Percentiles rank a stretch among this genome's conserved stretches.
Evolutionary conservation across 129 eudicot genomes (phyloP).

Genomic region (Gnaphalium uliginosum): DNA sequence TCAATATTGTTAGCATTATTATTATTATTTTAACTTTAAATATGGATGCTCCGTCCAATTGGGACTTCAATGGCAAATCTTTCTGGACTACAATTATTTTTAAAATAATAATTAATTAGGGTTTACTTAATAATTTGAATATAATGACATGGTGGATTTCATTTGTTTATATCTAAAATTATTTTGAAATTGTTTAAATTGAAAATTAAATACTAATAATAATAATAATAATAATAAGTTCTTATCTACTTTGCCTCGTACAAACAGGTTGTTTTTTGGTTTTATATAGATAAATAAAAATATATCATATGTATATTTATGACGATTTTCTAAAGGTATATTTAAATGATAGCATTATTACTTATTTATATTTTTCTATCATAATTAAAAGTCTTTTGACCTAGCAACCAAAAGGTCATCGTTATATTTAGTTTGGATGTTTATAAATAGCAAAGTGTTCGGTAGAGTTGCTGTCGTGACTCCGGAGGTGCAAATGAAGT

Average conservation of each 20-base stretch:
- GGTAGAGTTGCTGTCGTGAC: no score
- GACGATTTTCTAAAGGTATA: no score
- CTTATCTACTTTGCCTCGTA: background rate
- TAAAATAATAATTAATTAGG: background rate
- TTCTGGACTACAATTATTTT: slow-evolving; percentile 23
- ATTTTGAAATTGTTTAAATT: no score
- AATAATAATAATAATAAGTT: background rate
- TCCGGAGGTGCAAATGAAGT: no score
- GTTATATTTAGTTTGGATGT: no score
- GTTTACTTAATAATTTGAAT: background rate
- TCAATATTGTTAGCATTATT: background rate
- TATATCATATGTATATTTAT: background rate
- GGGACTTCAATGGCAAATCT: slow-evolving; percentile 17
- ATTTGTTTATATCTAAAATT: background rate
- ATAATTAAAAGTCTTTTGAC: no score
- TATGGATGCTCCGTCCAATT: slow-evolving; percentile 19
- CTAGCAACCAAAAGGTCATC: no score
- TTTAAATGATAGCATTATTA: no score
- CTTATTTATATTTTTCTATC: no score
- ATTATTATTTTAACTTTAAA: background rate
- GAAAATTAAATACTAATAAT: background rate
- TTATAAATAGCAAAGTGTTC: no score
- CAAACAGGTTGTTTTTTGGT: background rate
- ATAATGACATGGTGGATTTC: background rate
- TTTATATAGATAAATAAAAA: no score